phyloP scores from a whole-genome alignment of 208 protist species.

The Leishmania gerbilli region DNA sequence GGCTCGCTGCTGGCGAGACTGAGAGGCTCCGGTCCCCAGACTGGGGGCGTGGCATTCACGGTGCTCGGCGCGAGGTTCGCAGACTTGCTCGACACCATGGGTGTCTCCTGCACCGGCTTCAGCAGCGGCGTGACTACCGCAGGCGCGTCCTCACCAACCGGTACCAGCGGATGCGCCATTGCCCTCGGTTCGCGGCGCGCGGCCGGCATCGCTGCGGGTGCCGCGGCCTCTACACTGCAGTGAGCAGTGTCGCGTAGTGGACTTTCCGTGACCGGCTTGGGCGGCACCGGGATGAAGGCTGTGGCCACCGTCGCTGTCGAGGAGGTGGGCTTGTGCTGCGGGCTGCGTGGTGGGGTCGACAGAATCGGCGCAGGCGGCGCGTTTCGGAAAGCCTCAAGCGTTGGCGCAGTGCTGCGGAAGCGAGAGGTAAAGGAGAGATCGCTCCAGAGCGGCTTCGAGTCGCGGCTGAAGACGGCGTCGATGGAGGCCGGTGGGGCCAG shows the following conservation, averaged over 20 bases:
- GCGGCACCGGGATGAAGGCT: conserved; percentile 23
- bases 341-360: conserved; percentile 10
- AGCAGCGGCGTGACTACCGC: conserved; percentile 4
- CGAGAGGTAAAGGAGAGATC: conserved; percentile 37
- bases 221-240: not conserved
- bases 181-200: not conserved
- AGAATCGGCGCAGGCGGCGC: conserved; percentile 6
- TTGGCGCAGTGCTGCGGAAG: conserved; percentile 34
- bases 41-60: not conserved
- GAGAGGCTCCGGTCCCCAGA: not conserved
- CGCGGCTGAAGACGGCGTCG: conserved; percentile 29
- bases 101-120: conserved; percentile 1
- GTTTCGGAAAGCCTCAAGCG: conserved; percentile 47
- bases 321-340: not conserved
- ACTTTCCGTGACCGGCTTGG: conserved; percentile 44
- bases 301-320: conserved; percentile 7
- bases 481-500: conserved; percentile 33
- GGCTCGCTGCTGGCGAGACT: not conserved
- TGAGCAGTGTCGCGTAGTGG: conserved; percentile 28
- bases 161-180: conserved; percentile 31
- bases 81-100: conserved; percentile 5
- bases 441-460: conserved; percentile 45
- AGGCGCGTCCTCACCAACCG: conserved; percentile 24
- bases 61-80: not conserved
- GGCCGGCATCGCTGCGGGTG: not conserved